These are phyloP conservation scores for Achaetomium macrosporum DNA, from an alignment of 2,329 filamentous ascomycete species.

Conservation along the genomic window DNA sequence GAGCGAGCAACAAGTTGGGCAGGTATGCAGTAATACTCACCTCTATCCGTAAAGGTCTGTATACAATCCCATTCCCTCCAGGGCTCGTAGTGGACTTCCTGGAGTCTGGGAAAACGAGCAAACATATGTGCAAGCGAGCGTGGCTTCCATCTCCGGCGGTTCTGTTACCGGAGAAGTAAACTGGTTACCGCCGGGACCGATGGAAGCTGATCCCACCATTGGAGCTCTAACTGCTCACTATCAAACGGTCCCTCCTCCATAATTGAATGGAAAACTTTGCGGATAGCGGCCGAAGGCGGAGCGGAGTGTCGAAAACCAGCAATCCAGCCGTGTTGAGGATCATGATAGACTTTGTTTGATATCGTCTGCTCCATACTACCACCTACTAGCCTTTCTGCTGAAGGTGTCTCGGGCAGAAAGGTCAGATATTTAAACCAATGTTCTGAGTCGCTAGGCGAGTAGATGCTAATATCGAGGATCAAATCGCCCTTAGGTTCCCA, in stretches of 20 bases:
- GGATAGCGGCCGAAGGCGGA: not conserved
- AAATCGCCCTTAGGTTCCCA: not conserved
- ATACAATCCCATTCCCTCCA: not conserved
- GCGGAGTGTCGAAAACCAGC: not conserved
- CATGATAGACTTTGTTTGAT: not conserved
- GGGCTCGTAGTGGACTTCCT: constrained; percentile 6
- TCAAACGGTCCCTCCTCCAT: not conserved
- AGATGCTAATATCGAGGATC: not conserved
- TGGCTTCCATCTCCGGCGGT: constrained; percentile 1
- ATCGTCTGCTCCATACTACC: not conserved
- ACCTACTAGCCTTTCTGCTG: not conserved
- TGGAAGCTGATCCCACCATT: constrained; percentile 1
- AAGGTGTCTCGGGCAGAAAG: not conserved
- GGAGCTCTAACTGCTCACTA: not conserved
- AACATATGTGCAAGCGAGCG: not conserved
- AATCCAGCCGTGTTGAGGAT: not conserved
- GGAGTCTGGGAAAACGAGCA: not conserved
- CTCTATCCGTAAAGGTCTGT: not conserved
- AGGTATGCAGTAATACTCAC: not conserved
- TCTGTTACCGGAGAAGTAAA: not conserved
- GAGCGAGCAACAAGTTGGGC: not conserved
- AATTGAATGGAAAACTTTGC: not conserved
- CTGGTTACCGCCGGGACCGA: not conserved
- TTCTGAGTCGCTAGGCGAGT: not conserved
- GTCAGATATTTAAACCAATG: constrained; percentile 2